These are phyloP conservation scores for Penicillium hordei DNA, from an alignment of 2,329 filamentous ascomycete species.

Conservation along the genomic window DNA sequence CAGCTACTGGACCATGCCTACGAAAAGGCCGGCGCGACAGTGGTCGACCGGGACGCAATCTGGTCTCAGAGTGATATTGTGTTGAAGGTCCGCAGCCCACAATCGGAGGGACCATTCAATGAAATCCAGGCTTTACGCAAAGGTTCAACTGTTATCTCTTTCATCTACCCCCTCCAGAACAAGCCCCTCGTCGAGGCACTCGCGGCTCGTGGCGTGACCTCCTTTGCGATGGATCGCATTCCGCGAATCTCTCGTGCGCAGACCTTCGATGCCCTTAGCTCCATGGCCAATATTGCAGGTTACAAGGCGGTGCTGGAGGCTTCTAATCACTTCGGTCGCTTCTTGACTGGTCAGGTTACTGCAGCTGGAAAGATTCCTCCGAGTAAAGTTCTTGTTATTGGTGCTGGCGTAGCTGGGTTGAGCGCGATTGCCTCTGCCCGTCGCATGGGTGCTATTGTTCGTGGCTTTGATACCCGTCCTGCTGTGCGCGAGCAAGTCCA, in stretches of 20 bases:
- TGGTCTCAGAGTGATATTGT: constrained; percentile 77
- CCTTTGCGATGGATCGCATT: constrained; percentile 91
- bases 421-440: constrained; percentile 85
- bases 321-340: constrained; percentile 84
- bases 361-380: constrained; percentile 88
- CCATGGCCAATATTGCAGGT: constrained; percentile 91
- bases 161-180: constrained; percentile 81
- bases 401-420: constrained; percentile 82
- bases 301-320: constrained; percentile 91
- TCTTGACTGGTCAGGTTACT: constrained; percentile 85
- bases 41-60: constrained; percentile 68
- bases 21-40: constrained; percentile 71
- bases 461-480: constrained; percentile 87
- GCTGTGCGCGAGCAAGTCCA: constrained; percentile 87
- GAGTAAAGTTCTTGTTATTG: constrained; percentile 86
- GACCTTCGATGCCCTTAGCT: constrained; percentile 83
- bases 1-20: constrained; percentile 78
- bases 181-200: constrained; percentile 71
- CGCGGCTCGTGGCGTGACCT: constrained; percentile 67
- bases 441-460: constrained; percentile 82
- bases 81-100: constrained; percentile 78
- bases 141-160: constrained; percentile 74
- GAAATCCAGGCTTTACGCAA: constrained; percentile 69
- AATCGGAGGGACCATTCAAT: constrained; percentile 54
- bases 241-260: constrained; percentile 86